These are phyloP conservation scores for Lasiodiplodia gonubiensis DNA, from an alignment of 2,329 filamentous ascomycete species.

Conservation along the genomic window DNA sequence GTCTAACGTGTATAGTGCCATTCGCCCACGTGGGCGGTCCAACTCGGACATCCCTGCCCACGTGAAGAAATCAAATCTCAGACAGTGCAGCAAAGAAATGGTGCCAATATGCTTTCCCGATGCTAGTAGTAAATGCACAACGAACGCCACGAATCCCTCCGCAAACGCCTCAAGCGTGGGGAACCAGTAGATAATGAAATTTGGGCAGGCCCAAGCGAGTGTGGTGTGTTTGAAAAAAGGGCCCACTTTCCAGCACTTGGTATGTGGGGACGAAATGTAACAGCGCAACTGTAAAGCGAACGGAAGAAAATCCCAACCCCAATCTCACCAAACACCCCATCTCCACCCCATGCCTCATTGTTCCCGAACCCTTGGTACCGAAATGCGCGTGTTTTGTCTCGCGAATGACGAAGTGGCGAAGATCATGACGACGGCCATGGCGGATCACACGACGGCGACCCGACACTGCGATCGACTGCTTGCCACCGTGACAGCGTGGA, in stretches of 20 bases:
- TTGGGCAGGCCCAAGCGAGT: slow-evolving; percentile 19
- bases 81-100: background rate
- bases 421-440: slow-evolving; percentile 19
- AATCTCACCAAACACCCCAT: slow-evolving; percentile 16
- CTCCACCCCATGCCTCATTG: background rate
- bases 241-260: slow-evolving; percentile 26
- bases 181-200: slow-evolving; percentile 5
- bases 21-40: slow-evolving; percentile 20
- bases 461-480: background rate
- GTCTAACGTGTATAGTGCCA: slow-evolving; percentile 14
- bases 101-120: slow-evolving; percentile 11
- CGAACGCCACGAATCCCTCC: slow-evolving; percentile 1
- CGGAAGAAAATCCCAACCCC: slow-evolving; percentile 18
- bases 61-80: slow-evolving; percentile 21
- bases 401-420: slow-evolving; percentile 13
- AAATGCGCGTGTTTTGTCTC: slow-evolving; percentile 11
- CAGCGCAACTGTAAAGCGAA: slow-evolving; percentile 15
- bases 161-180: slow-evolving; percentile 14
- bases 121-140: slow-evolving; percentile 16
- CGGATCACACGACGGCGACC: slow-evolving; percentile 10
- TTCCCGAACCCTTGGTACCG: slow-evolving; percentile 17
- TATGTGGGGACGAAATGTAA: slow-evolving; percentile 20
- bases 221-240: slow-evolving; percentile 22
- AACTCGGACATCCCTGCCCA: background rate
- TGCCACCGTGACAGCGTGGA: slow-evolving; percentile 9